Evolutionary conservation across 2,329 filamentous ascomycete species (phyloP).

Genomic region (Verticillium alfalfae): DNA sequence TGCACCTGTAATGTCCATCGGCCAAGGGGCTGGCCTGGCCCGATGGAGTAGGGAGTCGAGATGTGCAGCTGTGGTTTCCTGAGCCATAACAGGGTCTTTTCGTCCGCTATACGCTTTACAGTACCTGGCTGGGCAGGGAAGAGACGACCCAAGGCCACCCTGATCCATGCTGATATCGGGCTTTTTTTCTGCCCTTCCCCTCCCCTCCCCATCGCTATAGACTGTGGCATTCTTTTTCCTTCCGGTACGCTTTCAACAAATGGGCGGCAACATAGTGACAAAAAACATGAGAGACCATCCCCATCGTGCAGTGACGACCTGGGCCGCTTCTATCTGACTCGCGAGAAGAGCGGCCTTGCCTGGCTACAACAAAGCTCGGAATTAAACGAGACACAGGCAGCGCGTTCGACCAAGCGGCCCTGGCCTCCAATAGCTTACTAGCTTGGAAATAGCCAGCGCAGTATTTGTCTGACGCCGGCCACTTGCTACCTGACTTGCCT

Average conservation of each 20-base stretch:
- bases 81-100: background rate
- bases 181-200: background rate
- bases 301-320: too few species aligned
- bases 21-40: background rate
- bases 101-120: background rate
- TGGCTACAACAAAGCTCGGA: background rate
- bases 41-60: background rate
- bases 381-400: background rate
- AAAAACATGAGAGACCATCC: too few species aligned
- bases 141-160: background rate
- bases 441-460: background rate
- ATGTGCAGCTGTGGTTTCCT: background rate
- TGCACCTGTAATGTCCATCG: background rate
- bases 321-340: background rate
- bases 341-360: background rate
- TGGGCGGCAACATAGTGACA: too few species aligned
- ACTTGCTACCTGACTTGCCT: background rate
- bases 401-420: background rate
- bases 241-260: too few species aligned
- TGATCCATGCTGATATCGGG: background rate
- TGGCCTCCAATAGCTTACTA: background rate
- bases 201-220: too few species aligned
- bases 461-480: background rate
- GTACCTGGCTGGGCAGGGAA: background rate
- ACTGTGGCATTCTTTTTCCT: too few species aligned